phyloP scores from a whole-genome alignment of 176 grass and related monocot genomes.

The Triticum urartu region DNA sequence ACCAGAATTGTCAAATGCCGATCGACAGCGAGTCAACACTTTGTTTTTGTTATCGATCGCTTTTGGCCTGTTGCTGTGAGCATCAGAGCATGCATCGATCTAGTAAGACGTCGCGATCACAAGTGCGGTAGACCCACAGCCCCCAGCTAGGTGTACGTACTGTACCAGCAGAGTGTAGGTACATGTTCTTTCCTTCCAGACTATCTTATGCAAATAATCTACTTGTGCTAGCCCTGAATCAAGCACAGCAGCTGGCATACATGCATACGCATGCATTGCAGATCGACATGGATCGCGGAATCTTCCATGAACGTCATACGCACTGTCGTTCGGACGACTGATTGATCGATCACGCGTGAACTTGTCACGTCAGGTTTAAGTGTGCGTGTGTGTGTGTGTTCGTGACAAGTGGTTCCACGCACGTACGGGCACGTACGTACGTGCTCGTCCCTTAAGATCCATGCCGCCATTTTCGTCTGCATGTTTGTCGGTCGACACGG shows the following conservation, averaged over 20 bases:
- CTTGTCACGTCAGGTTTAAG: not conserved
- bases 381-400: not conserved
- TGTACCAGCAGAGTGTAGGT: not conserved
- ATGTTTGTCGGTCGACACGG: constrained; percentile 9
- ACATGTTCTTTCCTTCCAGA: not conserved
- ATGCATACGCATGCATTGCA: not conserved
- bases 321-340: not conserved
- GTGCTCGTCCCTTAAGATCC: not conserved
- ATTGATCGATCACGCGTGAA: constrained; percentile 18
- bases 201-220: not conserved
- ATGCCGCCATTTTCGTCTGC: constrained; percentile 28
- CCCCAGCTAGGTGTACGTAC: not conserved
- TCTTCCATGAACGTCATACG: constrained; percentile 30
- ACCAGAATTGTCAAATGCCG: not conserved
- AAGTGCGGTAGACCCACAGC: constrained; percentile 34
- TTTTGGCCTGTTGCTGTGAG: not conserved
- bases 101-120: constrained; percentile 33
- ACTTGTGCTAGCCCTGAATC: constrained; percentile 31
- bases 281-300: constrained; percentile 12
- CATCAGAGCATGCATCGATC: not conserved
- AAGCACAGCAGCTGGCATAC: not conserved
- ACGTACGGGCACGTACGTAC: not conserved
- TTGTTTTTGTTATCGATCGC: constrained; percentile 15
- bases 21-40: not conserved
- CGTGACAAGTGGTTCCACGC: not conserved